These are phyloP conservation scores for Hypoxylon fragiforme DNA, from an alignment of 495 filamentous ascomycete genomes.

Conservation along the genomic window DNA sequence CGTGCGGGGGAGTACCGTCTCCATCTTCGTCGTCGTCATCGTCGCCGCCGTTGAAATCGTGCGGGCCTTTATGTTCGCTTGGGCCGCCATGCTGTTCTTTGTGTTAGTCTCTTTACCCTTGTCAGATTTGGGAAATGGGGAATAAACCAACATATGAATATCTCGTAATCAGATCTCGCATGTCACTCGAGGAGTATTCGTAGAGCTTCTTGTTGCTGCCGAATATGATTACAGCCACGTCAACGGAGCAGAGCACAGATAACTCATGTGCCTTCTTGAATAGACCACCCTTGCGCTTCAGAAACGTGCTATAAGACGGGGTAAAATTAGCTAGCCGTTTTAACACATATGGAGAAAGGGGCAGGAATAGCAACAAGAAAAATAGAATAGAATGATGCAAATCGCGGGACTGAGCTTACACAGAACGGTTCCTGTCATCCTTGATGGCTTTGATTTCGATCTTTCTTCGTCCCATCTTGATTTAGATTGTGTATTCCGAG, in stretches of 20 bases:
- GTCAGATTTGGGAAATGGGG: constrained; percentile 4
- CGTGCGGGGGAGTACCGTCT: constrained; percentile 68
- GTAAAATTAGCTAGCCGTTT: constrained; percentile 82
- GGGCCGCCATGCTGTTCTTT: constrained; percentile 76
- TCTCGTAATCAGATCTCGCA: constrained; percentile 81
- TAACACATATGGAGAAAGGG: constrained; percentile 67
- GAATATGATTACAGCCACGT: constrained; percentile 98
- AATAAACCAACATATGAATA: constrained; percentile 80
- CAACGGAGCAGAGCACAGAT: constrained; percentile 95
- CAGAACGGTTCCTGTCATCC: constrained; percentile 97
- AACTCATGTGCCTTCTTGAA: constrained; percentile 99
- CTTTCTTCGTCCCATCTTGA: constrained; percentile 68
- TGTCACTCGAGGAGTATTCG: constrained; percentile 93
- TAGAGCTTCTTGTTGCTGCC: constrained; percentile 98
- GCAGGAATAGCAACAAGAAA: too few relatives aligned
- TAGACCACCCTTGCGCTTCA: constrained; percentile 96
- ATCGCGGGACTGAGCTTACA: constrained; percentile 65
- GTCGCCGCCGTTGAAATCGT: constrained; percentile 83
- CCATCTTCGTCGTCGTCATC: constrained; percentile 90
- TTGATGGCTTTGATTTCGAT: constrained; percentile 99
- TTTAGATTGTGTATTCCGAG: constrained; percentile 8
- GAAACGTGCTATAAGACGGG: constrained; percentile 81
- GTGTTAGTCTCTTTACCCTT: constrained; percentile 35
- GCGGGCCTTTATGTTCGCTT: constrained; percentile 94
- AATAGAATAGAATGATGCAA: background rate